A percentile compares a stretch with the other conserved stretches of the same genome.
phyloP scores from a whole-genome alignment of 2,329 filamentous ascomycete species.

The Drechmeria coniospora region DNA sequence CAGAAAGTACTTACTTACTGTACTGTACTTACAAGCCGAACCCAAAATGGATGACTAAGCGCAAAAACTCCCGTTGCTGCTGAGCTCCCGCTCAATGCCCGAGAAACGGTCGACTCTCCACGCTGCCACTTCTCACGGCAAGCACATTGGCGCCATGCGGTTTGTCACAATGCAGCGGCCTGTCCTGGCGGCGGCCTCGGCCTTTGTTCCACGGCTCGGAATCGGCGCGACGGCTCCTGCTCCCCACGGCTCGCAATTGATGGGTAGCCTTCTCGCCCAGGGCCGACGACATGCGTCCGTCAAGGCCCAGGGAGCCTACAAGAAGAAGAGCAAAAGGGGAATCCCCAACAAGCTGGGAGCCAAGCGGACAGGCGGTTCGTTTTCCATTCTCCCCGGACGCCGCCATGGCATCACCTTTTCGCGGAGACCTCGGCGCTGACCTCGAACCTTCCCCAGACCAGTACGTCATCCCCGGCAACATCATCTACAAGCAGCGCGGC shows the following conservation, averaged over 20 bases:
- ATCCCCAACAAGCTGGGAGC: conserved; percentile 76
- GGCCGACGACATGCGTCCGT: conserved; percentile 41
- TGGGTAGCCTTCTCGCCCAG: conserved; percentile 25
- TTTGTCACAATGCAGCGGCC: conserved; percentile 32
- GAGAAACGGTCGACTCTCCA: no score
- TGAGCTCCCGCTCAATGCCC: no score
- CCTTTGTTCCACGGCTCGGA: conserved; percentile 5
- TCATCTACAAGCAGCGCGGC: conserved; percentile 93
- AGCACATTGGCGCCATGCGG: conserved; percentile 23
- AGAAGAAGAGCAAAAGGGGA: conserved; percentile 42
- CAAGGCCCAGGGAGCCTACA: conserved; percentile 55
- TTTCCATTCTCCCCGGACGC: neutral
- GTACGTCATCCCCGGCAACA: conserved; percentile 90
- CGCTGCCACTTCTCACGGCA: conserved; percentile 8
- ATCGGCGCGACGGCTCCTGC: conserved; percentile 5
- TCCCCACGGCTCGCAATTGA: conserved; percentile 12
- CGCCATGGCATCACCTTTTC: no score
- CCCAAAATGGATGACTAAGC: conserved; percentile 1
- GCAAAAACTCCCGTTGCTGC: conserved; percentile 2
- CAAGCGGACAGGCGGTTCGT: conserved; percentile 75
- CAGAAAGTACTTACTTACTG: no score
- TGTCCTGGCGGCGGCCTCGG: conserved; percentile 18
- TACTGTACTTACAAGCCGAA: no score
- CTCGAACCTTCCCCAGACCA: conserved; percentile 49
- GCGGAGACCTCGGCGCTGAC: no score